Percentiles rank a stretch among this genome's conserved stretches.
These are phyloP conservation scores for Monosporozyma servazzii DNA, from an alignment of 805 yeast species.

Conservation along the genomic window DNA sequence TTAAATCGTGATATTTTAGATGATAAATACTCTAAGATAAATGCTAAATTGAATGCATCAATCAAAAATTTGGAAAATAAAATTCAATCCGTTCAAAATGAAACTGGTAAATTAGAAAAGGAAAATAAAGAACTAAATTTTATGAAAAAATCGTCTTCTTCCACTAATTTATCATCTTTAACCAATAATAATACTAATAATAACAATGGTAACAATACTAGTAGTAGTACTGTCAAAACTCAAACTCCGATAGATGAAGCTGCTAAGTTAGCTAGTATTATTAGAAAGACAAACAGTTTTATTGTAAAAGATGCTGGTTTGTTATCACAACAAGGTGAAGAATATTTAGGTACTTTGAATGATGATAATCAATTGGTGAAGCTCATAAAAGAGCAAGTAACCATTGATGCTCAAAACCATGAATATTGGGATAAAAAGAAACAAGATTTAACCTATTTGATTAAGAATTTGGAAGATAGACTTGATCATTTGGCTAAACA, in stretches of 20 bases:
- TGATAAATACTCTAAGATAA: conserved; percentile 8
- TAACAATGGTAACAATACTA: not conserved
- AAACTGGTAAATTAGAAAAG: conserved; percentile 11
- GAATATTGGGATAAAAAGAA: conserved; percentile 19
- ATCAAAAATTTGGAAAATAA: conserved; percentile 7
- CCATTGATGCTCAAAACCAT: conserved; percentile 20
- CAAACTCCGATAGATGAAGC: not conserved
- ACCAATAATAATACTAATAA: not conserved
- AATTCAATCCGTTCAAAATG: conserved; percentile 14
- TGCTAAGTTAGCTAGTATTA: conserved; percentile 3
- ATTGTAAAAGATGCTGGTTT: conserved; percentile 23
- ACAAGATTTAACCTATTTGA: conserved; percentile 13
- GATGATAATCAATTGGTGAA: conserved; percentile 15
- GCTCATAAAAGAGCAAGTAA: conserved; percentile 21
- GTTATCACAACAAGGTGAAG: conserved; percentile 20
- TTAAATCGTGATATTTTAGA: conserved; percentile 11
- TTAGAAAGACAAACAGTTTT: conserved; percentile 17
- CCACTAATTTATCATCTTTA: conserved; percentile 3
- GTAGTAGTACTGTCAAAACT: not conserved
- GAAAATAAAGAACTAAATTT: conserved; percentile 18
- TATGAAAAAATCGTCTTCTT: conserved; percentile 12
- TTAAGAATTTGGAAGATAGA: conserved; percentile 16
- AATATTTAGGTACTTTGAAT: conserved; percentile 16
- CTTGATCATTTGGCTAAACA: conserved; percentile 18
- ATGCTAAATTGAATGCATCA: conserved; percentile 6